Evolutionary conservation across 75 land plant species (phyloP).

Genomic region (Sequoia sempervirens): DNA sequence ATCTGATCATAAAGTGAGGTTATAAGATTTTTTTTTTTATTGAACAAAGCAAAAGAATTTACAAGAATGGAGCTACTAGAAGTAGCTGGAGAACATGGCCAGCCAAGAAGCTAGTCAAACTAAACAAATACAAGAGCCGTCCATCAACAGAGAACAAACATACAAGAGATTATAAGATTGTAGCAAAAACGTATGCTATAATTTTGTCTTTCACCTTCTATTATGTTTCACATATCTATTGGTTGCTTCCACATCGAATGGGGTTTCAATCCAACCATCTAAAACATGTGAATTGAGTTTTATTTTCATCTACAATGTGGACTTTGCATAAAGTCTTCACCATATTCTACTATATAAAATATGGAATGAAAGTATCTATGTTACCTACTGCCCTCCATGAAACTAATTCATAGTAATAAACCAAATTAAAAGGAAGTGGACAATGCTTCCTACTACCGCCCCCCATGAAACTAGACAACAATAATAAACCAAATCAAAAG

Average conservation of each 20-base stretch:
- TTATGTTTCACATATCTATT: neutral
- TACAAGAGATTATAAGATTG: neutral
- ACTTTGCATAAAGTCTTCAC: neutral
- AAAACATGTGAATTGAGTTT: neutral
- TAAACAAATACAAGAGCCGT: no score
- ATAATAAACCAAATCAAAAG: neutral
- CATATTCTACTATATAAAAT: neutral
- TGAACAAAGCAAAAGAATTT: no score
- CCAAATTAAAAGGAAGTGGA: neutral
- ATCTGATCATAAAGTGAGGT: no score
- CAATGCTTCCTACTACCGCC: neutral
- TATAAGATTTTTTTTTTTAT: no score
- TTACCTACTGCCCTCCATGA: neutral
- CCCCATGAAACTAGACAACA: neutral
- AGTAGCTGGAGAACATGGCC: no score
- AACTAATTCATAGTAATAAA: neutral
- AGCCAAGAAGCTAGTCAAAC: no score
- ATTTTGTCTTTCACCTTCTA: no score
- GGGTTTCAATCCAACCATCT: neutral
- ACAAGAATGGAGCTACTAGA: no score
- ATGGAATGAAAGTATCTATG: neutral
- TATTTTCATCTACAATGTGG: neutral
- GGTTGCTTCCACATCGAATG: neutral
- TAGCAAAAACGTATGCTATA: no score
- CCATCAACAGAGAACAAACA: no score